Base-by-base conservation (phyloP, 1,284 basidiomycete species). In the Testicularia cyperi region DNA sequence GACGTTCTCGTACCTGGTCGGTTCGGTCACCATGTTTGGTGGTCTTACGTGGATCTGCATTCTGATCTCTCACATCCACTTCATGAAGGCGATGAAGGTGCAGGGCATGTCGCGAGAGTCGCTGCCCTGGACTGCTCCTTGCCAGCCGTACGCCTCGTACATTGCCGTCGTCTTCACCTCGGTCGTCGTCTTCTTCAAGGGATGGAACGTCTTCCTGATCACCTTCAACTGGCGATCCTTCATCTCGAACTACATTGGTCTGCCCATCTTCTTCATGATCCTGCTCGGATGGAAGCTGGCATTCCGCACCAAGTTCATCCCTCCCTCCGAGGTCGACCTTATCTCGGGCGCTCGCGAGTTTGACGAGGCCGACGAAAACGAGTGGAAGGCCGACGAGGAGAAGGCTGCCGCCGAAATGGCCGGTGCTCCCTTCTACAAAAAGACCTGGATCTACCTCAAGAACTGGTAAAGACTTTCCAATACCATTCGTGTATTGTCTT, bases 21-120 rank as follows among this genome's bases (percentile, higher is more conserved):
- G 44, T 6, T 53, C 58, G 18, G 60, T 52, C n/a, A 54, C 45
- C 31, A 63, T 68, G 46, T 55, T 55, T 37, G 85, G 86, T 83
- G 18, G 68, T 83, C 25, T 88, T 8, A 47, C 62, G 18, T 74
- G 68, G 54, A 68, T 82, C 54, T 68, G 85, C 54, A 92, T 92
- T 70, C 81, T 80, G 27, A 62, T 90, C 40, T 88, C 86, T 6
- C 90, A 90, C 77, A 77, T 89, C 45, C 84, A 87, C 27, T 92
- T 92, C 80, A 81, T 88, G 72, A 73, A 79, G 6, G 90, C 88
- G 29, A 74, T 87, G 74, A 85, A 85, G 70, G 84, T 78, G 2
- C 90, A 92, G 71, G 86, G 87, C 19, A 82, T 85, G 56, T 81
- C 85, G 55, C 81, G 89, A 38, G 78, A 56, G 6, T 80, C 78